Percentiles rank a stretch among this genome's conserved stretches.
phyloP scores from a whole-genome alignment of 371 early-diverging fungal genomes.

The Phascolomyces articulosus region DNA sequence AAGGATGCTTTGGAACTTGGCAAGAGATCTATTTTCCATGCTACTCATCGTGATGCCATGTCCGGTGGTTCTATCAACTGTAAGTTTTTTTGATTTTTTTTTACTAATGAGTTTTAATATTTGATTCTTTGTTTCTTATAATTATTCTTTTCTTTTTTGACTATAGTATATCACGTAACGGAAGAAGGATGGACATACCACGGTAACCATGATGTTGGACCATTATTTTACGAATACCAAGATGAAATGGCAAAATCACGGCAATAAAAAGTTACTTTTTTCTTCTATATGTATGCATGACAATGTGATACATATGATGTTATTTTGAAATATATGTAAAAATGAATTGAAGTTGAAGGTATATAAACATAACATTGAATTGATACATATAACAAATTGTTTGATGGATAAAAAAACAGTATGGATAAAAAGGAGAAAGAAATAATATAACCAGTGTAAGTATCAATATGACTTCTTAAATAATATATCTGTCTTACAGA shows the following conservation, averaged over 20 bases:
- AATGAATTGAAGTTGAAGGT: no score
- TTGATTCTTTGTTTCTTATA: background rate
- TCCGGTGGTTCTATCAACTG: constrained; percentile 97
- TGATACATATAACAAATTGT: no score
- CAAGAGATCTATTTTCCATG: constrained; percentile 97
- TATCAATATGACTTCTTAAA: no score
- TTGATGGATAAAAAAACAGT: no score
- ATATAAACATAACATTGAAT: no score
- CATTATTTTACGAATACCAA: constrained; percentile 82
- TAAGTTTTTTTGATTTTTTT: constrained; percentile 40
- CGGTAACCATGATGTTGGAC: constrained; percentile 85
- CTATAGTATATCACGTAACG: constrained; percentile 90
- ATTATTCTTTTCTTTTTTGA: constrained; percentile 7
- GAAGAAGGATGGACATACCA: constrained; percentile 92
- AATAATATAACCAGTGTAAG: no score
- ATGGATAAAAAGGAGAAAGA: no score
- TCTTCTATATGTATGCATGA: no score
- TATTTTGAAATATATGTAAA: no score
- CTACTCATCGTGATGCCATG: constrained; percentile 98
- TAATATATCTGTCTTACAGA: no score
- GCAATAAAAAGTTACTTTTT: constrained; percentile 24
- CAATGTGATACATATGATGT: no score
- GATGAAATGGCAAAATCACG: constrained; percentile 45
- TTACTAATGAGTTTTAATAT: background rate
- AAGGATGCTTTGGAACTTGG: constrained; percentile 97